Evolutionary conservation across 352 stramenopile genomes (phyloP), one percentile per base, ranked within the genome.

Genomic region (Thalassiosira mediterranea): DNA sequence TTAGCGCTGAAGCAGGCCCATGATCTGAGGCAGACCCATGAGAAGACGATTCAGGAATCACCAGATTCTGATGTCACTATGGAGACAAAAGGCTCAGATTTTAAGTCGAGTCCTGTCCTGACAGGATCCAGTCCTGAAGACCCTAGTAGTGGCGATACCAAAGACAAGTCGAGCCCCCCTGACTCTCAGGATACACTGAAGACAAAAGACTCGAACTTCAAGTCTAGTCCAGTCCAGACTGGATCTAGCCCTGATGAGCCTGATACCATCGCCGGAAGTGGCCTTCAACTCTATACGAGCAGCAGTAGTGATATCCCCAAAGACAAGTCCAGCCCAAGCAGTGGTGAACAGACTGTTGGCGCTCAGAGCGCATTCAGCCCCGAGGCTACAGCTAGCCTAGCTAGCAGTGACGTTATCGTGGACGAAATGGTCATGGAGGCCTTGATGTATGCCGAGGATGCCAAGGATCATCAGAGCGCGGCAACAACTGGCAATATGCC

Each of bases 371-470:
- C 3, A 3, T n/a, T n/a, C 17, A 51, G 32, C 32, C 15, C 21
- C 13, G 54, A 64, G 19, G 54, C 29, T 17, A 64, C 54, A 17
- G 32, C 54, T 3, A 51, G 32, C 10, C 17, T 48, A 3, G 32
- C 26, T 51, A 51, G 32, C 32, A 26, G 29, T 51, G 54, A 64
- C 32, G 5, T 7, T 2, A 64, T 64, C 32, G 54, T 64, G 1
- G 54, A 64, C 19, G 54, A 52, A 32, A 64, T 64, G 54, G 54
- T 64, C 0, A 29, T 64, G 34, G 54, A 64, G 34, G 54, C 54
- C 7, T 34, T 64, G 8, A 46, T 49, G 21, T 64, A 52, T 51
- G 54, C 54, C 7, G 29, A 64, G n/a, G 34, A 64, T 17, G 32
- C 54, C 2, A 64, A 64, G 54, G 54, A 64, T 19, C 1, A 52